These are phyloP conservation scores for Rhinocladiella similis DNA, from an alignment of 2,329 filamentous ascomycete species.

Conservation along the genomic window DNA sequence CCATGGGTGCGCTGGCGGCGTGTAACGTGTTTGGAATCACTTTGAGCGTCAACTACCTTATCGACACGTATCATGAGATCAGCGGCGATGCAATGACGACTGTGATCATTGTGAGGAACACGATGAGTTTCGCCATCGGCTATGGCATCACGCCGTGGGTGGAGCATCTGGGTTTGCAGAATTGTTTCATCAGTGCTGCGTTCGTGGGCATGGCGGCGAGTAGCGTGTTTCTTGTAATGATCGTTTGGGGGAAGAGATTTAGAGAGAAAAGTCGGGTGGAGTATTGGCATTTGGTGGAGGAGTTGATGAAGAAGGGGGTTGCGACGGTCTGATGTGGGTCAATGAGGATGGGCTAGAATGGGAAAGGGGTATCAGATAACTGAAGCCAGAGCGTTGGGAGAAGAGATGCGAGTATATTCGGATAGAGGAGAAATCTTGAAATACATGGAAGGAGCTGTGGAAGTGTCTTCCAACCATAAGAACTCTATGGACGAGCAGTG, in stretches of 20 bases:
- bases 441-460: too few relatives aligned
- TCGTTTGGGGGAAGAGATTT: slow-evolving; percentile 38
- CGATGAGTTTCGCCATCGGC: slow-evolving; percentile 51
- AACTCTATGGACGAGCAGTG: too few relatives aligned
- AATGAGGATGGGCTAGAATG: too few relatives aligned
- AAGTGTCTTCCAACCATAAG: too few relatives aligned
- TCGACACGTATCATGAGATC: slow-evolving; percentile 52
- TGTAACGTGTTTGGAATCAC: slow-evolving; percentile 48
- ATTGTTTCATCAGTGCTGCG: slow-evolving; percentile 46
- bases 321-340: background rate
- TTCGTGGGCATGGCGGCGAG: slow-evolving; percentile 39
- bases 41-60: slow-evolving; percentile 47
- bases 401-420: too few relatives aligned
- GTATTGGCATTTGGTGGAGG: slow-evolving; percentile 39
- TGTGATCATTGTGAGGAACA: slow-evolving; percentile 52
- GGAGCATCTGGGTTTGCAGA: slow-evolving; percentile 37
- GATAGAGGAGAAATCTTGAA: too few relatives aligned
- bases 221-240: background rate
- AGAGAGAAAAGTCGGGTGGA: slow-evolving; percentile 36
- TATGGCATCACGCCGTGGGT: slow-evolving; percentile 53
- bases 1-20: slow-evolving; percentile 49
- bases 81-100: slow-evolving; percentile 52
- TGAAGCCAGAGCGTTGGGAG: too few relatives aligned
- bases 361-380: too few relatives aligned
- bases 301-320: slow-evolving; percentile 12